These are phyloP conservation scores for Lathyrus sativus DNA, from an alignment of 306 rosid species.

Conservation along the genomic window DNA sequence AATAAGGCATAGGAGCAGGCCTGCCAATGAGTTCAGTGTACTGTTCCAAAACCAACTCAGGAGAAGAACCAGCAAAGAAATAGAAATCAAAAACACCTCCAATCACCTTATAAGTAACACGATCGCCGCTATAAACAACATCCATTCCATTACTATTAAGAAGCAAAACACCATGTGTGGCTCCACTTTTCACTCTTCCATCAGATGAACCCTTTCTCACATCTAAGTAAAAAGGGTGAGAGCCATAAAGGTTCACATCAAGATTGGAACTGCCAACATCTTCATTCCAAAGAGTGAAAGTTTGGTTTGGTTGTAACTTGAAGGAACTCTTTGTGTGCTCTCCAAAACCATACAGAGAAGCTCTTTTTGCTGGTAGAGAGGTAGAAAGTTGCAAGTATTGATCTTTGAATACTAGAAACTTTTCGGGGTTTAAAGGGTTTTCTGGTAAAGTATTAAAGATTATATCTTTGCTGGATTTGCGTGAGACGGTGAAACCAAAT, in stretches of 20 bases:
- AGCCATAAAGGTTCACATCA: conserved; percentile 74
- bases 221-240: conserved; percentile 88
- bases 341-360: conserved; percentile 72
- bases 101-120: conserved; percentile 66
- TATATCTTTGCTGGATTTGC: conserved; percentile 61
- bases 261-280: conserved; percentile 49
- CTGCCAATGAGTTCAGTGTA: conserved; percentile 78
- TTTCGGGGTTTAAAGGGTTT: conserved; percentile 37
- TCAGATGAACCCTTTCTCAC: conserved; percentile 53
- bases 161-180: conserved; percentile 75
- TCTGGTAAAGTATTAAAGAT: conserved; percentile 58
- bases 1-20: conserved; percentile 81
- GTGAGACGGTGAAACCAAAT: conserved; percentile 66
- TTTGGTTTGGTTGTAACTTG: conserved; percentile 52
- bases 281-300: conserved; percentile 66
- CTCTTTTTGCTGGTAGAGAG: conserved; percentile 53
- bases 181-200: conserved; percentile 52
- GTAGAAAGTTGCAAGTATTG: conserved; percentile 78
- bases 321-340: conserved; percentile 74
- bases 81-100: conserved; percentile 81
- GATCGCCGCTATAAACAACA: conserved; percentile 56
- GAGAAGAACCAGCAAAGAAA: conserved; percentile 73
- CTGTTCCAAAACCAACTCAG: conserved; percentile 71
- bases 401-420: conserved; percentile 66
- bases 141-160: conserved; percentile 89